Base-by-base conservation (phyloP, 2,329 filamentous ascomycete species). In the Nectriaceae sp. region DNA sequence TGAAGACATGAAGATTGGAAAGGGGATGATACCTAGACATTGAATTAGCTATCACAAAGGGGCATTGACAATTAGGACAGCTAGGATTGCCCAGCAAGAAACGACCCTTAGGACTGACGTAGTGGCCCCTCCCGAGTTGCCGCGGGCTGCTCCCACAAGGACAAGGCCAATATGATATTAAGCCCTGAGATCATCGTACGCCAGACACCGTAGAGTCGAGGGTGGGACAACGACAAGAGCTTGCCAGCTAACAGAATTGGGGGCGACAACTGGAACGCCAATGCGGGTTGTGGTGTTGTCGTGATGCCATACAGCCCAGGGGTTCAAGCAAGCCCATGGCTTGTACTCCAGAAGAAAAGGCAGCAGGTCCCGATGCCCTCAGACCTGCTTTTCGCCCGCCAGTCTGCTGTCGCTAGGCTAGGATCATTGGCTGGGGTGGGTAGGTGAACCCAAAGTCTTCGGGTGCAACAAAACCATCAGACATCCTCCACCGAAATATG, bases 141-240 rank as follows among this genome's bases (percentile, higher is more conserved):
- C 53, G 49, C 55, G 47, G 51, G 42, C 26, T 31, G 50, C 53
- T 50, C 56, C 50, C 44, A 47, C 47, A 52, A 52, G 50, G 49
- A 46, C 37, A 53, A 40, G 38, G 40, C 38, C 43, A 42, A 20
- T 21, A 44, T n/a, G 46, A 29, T 5, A n/a, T 18, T 36, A 52
- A 53, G 54, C 53, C 54, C 51, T 57, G 55, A 51, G 53, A 55
- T 62, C 59, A 61, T 62, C 57, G 43, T 59, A 51, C 57, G 61
- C 57, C 57, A 56, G 35, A 31, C 15, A 16, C 21, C 13, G 13
- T 21, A 10, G 6, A 56, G 41, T 52, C 44, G 37, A 44, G 47
- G 26, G 59, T 59, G 52, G 54, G 59, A 62, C 59, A 52, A 51
- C 47, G 52, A 57, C 47, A 53, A 38, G 42, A 43, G 35, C 36